A percentile compares a stretch with the other conserved stretches of the same genome.
These are phyloP conservation scores for Backusella psychrophila DNA, from an alignment of 192 early-diverging fungal species.

Conservation along the genomic window DNA sequence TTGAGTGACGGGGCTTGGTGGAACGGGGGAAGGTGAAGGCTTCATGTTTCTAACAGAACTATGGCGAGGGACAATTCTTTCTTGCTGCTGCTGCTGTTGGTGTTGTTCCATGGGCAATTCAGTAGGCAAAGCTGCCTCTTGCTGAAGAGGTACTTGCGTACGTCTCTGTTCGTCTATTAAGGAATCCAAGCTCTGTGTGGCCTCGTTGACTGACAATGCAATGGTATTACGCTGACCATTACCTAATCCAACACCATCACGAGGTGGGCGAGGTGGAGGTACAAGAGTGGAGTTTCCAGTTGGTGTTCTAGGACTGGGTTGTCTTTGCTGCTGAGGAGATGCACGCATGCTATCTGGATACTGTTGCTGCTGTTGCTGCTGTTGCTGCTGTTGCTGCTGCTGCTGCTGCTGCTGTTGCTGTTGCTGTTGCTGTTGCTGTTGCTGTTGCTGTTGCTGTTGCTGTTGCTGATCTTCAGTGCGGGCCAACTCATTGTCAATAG, in stretches of 20 bases:
- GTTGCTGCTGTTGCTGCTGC: not conserved
- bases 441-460: not conserved
- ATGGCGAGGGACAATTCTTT: constrained; percentile 2
- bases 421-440: not conserved
- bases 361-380: not conserved
- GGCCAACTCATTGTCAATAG: not conserved
- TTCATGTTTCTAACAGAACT: not conserved
- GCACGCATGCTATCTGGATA: not conserved
- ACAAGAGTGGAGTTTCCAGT: constrained; percentile 31
- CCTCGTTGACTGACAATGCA: not conserved
- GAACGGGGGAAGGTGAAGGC: not conserved
- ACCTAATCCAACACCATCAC: constrained; percentile 33
- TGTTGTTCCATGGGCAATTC: not conserved
- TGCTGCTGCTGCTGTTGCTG: not conserved
- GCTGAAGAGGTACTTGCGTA: not conserved
- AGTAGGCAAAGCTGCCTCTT: not conserved
- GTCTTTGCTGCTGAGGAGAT: not conserved
- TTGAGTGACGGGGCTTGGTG: not conserved
- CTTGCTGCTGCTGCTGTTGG: not conserved
- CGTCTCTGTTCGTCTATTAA: not conserved
- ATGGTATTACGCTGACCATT: constrained; percentile 12
- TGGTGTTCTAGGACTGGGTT: constrained; percentile 6
- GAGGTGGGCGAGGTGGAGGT: constrained; percentile 32
- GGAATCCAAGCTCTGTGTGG: not conserved
- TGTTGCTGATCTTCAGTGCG: not conserved